Evolutionary conservation across 31 red algal species (phyloP).

Genomic region (Porphyra umbilicalis): DNA sequence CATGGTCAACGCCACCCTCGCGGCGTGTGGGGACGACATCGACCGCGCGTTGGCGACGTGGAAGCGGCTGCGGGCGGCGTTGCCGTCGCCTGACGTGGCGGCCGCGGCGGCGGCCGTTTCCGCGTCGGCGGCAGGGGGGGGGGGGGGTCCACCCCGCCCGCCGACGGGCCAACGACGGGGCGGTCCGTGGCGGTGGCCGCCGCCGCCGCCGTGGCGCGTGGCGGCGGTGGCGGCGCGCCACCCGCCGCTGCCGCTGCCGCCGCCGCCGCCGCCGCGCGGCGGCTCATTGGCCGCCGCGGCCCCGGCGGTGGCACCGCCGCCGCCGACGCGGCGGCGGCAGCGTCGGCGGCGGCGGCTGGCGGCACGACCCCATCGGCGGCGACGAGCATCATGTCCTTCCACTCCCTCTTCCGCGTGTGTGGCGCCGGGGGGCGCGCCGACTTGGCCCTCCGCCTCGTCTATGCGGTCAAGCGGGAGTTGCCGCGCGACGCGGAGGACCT

Average conservation of each 20-base stretch:
- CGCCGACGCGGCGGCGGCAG: too few relatives aligned
- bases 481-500: background rate
- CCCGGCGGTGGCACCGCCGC: too few relatives aligned
- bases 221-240: background rate
- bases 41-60: background rate
- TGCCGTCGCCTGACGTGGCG: background rate
- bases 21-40: background rate
- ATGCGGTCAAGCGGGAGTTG: background rate
- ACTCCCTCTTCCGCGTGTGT: background rate
- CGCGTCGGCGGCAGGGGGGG: background rate
- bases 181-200: too few relatives aligned
- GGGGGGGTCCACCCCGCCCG: too few relatives aligned
- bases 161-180: background rate
- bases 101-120: background rate
- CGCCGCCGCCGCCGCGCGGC: background rate
- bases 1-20: background rate
- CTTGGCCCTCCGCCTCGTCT: background rate
- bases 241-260: background rate
- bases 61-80: background rate
- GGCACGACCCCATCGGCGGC: background rate
- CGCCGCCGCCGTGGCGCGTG: too few relatives aligned
- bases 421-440: background rate
- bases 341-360: background rate
- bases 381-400: background rate
- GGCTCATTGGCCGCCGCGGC: background rate